Evolutionary conservation across 2,329 filamentous ascomycete species (phyloP), one percentile per base, ranked within the genome.

Genomic region (Pseudogymnoascus sp.): DNA sequence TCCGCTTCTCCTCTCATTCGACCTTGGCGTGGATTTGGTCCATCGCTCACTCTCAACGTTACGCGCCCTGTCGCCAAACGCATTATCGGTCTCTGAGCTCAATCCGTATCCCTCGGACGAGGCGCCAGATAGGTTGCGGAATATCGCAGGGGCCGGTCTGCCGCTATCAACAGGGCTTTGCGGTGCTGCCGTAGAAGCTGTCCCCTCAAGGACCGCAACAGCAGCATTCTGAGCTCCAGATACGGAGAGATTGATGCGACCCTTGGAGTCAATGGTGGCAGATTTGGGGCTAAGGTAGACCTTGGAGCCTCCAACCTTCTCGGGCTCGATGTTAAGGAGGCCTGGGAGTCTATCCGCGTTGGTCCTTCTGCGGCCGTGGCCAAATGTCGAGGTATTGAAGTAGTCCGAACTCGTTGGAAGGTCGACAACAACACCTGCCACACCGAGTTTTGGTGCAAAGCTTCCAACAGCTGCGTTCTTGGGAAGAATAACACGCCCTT

Each of bases 401-500:
- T 66, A 63, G 3, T 61, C 62, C 23, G 22, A 19, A 16, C 8
- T 35, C 33, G 7, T 9, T 11, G 71, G 70, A 19, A 69, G 35
- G 11, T 67, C 64, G 5, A 65, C 62, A 7, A 73, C 68, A 49
- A 74, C 67, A 38, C 72, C 72, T 62, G 68, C 72, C 6, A 73
- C 70, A 42, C 72, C 72, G 1, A 73, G 52, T 2, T 63, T 60
- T n/a, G 68, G 61, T 4, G 16, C 42, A 58, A 64, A 64, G 45
- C 35, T 62, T 5, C 68, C 68, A 63, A 71, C 72, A 45, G 71
- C 70, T 38, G 71, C 70, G 55, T 69, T 71, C 70, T 75, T 78
- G 4, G 80, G 78, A 59, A 78, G 74, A 62, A 89, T 70, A 19
- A 87, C 78, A 65, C 86, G 83, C 4, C 84, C 82, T 64, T 82